Percentiles rank a stretch among this genome's conserved stretches.
phyloP scores from a whole-genome alignment of 164 flowering plant genomes.

The Vitis labrusca region DNA sequence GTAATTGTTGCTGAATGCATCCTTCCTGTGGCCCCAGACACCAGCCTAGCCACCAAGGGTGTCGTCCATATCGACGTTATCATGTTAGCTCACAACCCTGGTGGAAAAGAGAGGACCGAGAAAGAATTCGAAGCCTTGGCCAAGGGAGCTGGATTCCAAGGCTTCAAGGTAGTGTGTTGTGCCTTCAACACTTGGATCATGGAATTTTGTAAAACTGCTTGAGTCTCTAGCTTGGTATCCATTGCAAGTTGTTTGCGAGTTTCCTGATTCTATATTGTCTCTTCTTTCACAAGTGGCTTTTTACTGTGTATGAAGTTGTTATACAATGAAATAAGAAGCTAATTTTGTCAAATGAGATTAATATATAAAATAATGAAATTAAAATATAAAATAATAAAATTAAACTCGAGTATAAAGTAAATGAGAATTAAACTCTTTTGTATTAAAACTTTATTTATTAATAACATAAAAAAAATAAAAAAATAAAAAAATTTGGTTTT shows the following conservation, averaged over 20 bases:
- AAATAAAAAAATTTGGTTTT: too few relatives aligned
- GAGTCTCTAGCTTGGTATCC: neutral
- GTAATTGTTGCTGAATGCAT: slow-evolving; percentile 68
- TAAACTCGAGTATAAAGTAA: too few relatives aligned
- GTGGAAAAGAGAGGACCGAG: slow-evolving; percentile 83
- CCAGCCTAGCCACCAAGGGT: slow-evolving; percentile 35
- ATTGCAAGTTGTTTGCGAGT: neutral
- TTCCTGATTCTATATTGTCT: neutral
- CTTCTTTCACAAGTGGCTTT: neutral
- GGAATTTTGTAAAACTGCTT: slow-evolving; percentile 57
- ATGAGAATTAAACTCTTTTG: too few relatives aligned
- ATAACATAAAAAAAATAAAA: too few relatives aligned
- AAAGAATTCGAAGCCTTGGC: slow-evolving; percentile 71
- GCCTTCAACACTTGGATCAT: slow-evolving; percentile 64
- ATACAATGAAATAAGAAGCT: too few relatives aligned
- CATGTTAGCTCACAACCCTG: slow-evolving; percentile 84
- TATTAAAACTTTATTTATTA: too few relatives aligned
- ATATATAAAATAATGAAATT: too few relatives aligned
- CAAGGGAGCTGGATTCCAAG: slow-evolving; percentile 61
- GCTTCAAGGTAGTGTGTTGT: slow-evolving; percentile 37
- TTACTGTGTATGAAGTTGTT: too few relatives aligned
- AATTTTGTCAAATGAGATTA: too few relatives aligned
- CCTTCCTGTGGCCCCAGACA: slow-evolving; percentile 56
- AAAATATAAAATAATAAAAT: too few relatives aligned
- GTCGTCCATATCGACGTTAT: slow-evolving; percentile 52